Base-by-base conservation (phyloP, 495 filamentous ascomycete species). In the Daldinia loculata region DNA sequence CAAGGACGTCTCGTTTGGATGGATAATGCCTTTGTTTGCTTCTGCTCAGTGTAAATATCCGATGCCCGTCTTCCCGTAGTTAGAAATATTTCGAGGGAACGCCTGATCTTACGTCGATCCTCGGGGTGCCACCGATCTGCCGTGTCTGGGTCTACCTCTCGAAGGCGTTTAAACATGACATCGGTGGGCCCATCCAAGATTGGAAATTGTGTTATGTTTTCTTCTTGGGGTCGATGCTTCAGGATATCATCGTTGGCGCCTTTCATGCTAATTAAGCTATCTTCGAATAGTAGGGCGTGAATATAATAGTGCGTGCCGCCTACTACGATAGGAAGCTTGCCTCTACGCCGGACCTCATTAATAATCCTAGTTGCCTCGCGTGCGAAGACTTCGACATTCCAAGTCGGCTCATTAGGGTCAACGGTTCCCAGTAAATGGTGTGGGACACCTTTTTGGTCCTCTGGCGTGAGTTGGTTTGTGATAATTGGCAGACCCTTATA, bases 221-320 rank as follows among this genome's bases (percentile, higher is more conserved):
- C 72, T 17, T 83, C 79, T 11, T 77, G 73, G 12, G 67, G 45
- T 12, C 71, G 62, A 15, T 60, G 56, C 11, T 50, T 29, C 3
- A 38, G 17, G 3, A 62, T 68, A 27, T 71, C 67, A 6, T 67
- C 69, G 5, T 80, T 79, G 51, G 74, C 26, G 30, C 66, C n/a
- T 60, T 66, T 32, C 6, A 56, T 26, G 17, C 82, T 78, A 17
- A 92, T 80, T 32, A 93, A 66, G 29, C 81, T 78, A 55, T 93
- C 88, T 22, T 90, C 82, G 75, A 97, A 97, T 8, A 99, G 83
- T 15, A 98, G 85, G 2, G 91, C 86, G 74, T 98, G 93, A 0
- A 93, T 89, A 75, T 99, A 99, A 77, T 98, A 98, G 70, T 96
- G 92, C 4, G 94, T 96, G 27, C 96, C 96, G 15, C 96, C 96